Evolutionary conservation across 208 protist species (phyloP).

Genomic region (Crithidia bombi): DNA sequence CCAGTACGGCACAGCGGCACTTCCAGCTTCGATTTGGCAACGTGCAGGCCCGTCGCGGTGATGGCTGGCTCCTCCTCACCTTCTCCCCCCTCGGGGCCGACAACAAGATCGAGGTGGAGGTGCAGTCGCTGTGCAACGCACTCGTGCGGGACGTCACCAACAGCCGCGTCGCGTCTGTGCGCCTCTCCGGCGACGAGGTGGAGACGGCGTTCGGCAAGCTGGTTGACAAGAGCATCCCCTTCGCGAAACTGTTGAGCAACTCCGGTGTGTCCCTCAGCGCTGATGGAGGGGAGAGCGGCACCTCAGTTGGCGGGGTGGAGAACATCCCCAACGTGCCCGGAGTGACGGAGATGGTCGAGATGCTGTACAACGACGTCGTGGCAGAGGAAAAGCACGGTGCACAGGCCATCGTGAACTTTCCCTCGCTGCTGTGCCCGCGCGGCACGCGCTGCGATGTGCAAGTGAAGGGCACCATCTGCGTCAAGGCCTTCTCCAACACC

Average conservation of each 20-base stretch:
- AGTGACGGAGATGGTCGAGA: conserved; percentile 76
- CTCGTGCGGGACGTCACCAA: conserved; percentile 83
- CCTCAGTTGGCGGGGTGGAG: conserved; percentile 32
- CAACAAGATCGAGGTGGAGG: conserved; percentile 55
- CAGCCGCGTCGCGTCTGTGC: conserved; percentile 48
- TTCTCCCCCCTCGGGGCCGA: conserved; percentile 50
- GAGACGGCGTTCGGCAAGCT: conserved; percentile 75
- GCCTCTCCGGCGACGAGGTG: conserved; percentile 62
- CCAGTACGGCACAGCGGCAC: conserved; percentile 87
- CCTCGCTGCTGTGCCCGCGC: conserved; percentile 66
- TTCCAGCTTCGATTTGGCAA: conserved; percentile 73
- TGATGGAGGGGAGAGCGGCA: conserved; percentile 4
- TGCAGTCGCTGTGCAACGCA: conserved; percentile 76
- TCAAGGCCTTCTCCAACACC: conserved; percentile 77
- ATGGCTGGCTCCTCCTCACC: conserved; percentile 82
- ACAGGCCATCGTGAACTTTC: conserved; percentile 69
- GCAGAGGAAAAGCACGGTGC: conserved; percentile 52
- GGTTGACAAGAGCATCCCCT: conserved; percentile 43
- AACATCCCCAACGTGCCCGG: conserved; percentile 43
- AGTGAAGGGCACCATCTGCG: conserved; percentile 58
- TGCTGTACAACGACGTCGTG: conserved; percentile 85
- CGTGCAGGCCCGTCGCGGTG: conserved; percentile 66
- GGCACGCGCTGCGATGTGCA: conserved; percentile 79
- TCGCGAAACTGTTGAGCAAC: conserved; percentile 62
- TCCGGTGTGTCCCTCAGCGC: conserved; percentile 29